Evolutionary conservation across 352 stramenopile species (phyloP).

Genomic region (Phytophthora ramorum): DNA sequence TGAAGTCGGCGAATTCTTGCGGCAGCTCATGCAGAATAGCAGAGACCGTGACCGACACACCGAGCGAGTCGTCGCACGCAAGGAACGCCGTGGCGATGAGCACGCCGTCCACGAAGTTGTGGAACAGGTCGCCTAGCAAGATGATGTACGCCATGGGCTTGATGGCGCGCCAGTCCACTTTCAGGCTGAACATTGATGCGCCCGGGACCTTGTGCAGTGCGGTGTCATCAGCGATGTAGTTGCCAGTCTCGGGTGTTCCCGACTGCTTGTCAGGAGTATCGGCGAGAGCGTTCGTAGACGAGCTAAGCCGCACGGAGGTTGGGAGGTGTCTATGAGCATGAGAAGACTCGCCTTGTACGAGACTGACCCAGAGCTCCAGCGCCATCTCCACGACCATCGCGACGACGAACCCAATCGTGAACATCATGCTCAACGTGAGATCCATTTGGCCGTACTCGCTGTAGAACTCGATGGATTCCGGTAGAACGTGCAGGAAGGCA

Average conservation of each 20-base stretch:
- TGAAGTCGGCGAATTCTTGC: slow-evolving; percentile 89
- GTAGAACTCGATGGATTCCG: slow-evolving; percentile 76
- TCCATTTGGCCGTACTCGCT: slow-evolving; percentile 60
- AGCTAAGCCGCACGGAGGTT: slow-evolving; percentile 36
- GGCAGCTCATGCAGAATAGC: slow-evolving; percentile 89
- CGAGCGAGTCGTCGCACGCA: slow-evolving; percentile 51
- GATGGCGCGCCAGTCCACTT: slow-evolving; percentile 47
- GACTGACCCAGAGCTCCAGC: slow-evolving; percentile 48
- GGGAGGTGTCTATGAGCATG: slow-evolving; percentile 32
- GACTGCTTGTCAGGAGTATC: slow-evolving; percentile 30
- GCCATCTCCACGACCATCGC: slow-evolving; percentile 67
- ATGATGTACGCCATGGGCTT: slow-evolving; percentile 74
- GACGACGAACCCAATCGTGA: slow-evolving; percentile 73
- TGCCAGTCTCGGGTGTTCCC: slow-evolving; percentile 26
- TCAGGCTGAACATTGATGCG: slow-evolving; percentile 38
- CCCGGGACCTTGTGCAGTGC: slow-evolving; percentile 15
- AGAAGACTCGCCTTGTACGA: slow-evolving; percentile 29
- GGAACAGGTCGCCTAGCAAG: slow-evolving; percentile 85
- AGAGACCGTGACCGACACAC: slow-evolving; percentile 63
- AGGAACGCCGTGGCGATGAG: slow-evolving; percentile 69
- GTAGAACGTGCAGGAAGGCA: slow-evolving; percentile 80
- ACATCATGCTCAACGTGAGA: slow-evolving; percentile 58
- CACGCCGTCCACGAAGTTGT: slow-evolving; percentile 92
- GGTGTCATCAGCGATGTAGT: slow-evolving; percentile 23
- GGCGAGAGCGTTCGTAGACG: slow-evolving; percentile 1